These are phyloP conservation scores for Osmanthus fragrans DNA, from an alignment of 257 asterid species.

Conservation along the genomic window DNA sequence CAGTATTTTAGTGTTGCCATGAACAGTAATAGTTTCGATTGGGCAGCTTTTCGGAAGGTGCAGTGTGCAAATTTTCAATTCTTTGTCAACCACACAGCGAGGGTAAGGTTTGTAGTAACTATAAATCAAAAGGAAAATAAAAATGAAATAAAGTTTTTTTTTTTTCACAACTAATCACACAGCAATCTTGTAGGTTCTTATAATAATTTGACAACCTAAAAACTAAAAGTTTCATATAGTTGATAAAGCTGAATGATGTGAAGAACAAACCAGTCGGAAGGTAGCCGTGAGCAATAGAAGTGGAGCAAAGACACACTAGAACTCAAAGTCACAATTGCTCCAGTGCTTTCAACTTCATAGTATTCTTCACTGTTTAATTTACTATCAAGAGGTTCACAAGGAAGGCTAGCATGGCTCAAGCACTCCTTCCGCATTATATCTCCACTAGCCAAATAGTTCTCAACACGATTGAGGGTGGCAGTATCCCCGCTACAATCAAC, in stretches of 20 bases:
- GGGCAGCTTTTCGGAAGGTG: constrained; percentile 76
- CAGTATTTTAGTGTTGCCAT: constrained; percentile 40
- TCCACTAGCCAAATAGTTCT: constrained; percentile 59
- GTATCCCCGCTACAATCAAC: constrained; percentile 48
- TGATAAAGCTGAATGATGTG: constrained; percentile 3
- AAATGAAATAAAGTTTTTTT: background rate
- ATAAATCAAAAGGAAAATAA: constrained; percentile 12
- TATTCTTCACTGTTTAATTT: constrained; percentile 44
- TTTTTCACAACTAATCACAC: background rate
- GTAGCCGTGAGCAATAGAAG: constrained; percentile 79
- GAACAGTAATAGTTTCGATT: constrained; percentile 37
- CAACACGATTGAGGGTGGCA: constrained; percentile 41
- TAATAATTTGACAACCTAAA: background rate
- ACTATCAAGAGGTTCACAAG: constrained; percentile 56
- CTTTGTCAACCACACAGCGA: constrained; percentile 49
- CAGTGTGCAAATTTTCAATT: constrained; percentile 44
- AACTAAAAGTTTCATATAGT: constrained; percentile 2
- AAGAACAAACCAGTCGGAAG: constrained; percentile 70
- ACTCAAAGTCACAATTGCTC: constrained; percentile 63
- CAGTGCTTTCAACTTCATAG: constrained; percentile 60
- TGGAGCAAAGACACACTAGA: constrained; percentile 64
- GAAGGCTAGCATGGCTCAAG: constrained; percentile 53
- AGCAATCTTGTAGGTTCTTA: background rate
- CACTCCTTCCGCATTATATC: constrained; percentile 69
- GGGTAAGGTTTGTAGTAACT: constrained; percentile 85